Conservation (phyloP, 148 eudicot genomes). For the Camellia japonica region DNA sequence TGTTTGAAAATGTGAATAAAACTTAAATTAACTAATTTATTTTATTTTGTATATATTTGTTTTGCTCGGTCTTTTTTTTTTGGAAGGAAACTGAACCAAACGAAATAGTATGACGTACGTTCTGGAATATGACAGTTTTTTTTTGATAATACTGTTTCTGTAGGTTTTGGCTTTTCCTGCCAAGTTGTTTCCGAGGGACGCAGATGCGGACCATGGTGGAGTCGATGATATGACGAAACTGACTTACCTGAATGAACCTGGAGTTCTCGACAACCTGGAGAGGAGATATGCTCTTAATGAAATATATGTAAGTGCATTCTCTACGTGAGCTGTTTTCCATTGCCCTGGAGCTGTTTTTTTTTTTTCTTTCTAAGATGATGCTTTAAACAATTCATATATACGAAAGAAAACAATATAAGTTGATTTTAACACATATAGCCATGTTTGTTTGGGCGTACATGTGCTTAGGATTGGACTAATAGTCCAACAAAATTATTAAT, state of each 20-base stretch:
- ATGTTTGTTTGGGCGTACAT: too few species aligned
- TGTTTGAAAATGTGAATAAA: neutral
- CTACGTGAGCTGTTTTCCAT: neutral
- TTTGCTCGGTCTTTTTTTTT: neutral
- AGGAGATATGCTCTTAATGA: conserved; percentile 89
- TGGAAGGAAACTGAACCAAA: too few species aligned
- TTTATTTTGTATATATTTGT: neutral
- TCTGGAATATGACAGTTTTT: neutral
- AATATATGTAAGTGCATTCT: conserved; percentile 69
- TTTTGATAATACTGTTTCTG: neutral
- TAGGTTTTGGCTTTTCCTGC: conserved; percentile 69
- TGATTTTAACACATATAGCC: too few species aligned
- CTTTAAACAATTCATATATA: too few species aligned
- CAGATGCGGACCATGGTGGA: conserved; percentile 91
- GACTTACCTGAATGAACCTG: conserved; percentile 94
- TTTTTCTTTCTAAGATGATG: neutral
- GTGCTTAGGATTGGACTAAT: too few species aligned
- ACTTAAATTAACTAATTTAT: neutral
- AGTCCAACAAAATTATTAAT: too few species aligned
- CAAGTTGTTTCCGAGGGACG: conserved; percentile 71
- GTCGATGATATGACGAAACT: conserved; percentile 99
- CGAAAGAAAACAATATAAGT: too few species aligned
- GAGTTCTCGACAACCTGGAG: conserved; percentile 89
- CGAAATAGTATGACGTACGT: neutral
- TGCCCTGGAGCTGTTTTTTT: neutral